Percentiles rank a stretch among this genome's conserved stretches.
These are phyloP conservation scores for Penicillium griseofulvum DNA, from an alignment of 2,329 filamentous ascomycete species.

Conservation along the genomic window DNA sequence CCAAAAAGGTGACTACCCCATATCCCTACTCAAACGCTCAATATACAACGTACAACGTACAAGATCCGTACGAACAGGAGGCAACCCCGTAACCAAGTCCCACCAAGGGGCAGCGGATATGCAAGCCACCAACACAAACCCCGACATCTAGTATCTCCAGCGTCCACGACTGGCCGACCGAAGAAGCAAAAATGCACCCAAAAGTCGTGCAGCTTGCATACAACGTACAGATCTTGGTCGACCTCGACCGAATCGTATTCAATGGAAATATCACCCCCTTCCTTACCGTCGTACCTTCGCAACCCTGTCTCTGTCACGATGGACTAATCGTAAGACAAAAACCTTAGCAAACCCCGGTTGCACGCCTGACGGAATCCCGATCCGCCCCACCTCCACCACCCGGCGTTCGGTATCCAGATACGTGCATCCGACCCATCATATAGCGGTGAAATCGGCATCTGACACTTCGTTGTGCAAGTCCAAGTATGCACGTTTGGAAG, in stretches of 20 bases:
- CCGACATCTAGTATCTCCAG: neutral
- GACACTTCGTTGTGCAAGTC: neutral
- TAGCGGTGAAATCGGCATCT: conserved; percentile 29
- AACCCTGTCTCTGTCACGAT: neutral
- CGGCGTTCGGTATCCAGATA: neutral
- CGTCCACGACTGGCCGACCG: conserved; percentile 1
- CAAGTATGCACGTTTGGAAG: neutral
- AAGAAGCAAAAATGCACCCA: neutral
- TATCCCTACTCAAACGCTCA: neutral
- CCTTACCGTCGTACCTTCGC: neutral
- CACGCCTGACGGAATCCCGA: neutral
- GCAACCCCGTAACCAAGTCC: neutral
- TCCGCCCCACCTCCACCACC: neutral
- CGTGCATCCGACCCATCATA: conserved; percentile 28
- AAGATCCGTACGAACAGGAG: neutral
- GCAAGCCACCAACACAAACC: conserved; percentile 5
- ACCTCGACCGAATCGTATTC: neutral
- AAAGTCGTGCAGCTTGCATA: conserved; percentile 6
- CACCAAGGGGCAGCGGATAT: conserved; percentile 2
- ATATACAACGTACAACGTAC: neutral
- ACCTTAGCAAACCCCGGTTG: neutral
- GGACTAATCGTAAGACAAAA: neutral
- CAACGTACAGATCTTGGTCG: neutral
- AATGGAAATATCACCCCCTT: neutral
- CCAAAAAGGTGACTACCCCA: neutral